Conservation (phyloP, 1,284 basidiomycete species). For the Athelia psychrophila region DNA sequence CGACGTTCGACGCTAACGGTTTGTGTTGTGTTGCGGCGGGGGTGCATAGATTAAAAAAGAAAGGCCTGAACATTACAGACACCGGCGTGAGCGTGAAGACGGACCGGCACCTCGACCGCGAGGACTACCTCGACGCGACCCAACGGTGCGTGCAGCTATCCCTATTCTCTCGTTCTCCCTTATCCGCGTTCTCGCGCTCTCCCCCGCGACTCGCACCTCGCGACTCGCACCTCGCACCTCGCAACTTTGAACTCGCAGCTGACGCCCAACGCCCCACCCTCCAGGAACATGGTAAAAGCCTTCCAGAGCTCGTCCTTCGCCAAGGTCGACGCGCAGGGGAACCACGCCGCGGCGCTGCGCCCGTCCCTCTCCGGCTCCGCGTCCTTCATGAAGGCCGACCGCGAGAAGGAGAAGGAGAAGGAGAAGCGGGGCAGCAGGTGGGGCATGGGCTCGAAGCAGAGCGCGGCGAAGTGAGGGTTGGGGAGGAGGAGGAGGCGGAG, state of each 20-base stretch:
- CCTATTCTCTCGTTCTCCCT: not conserved
- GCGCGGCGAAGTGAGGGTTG: no score
- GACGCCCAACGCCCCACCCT: not conserved
- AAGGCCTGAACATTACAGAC: conserved; percentile 51
- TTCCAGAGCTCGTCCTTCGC: not conserved
- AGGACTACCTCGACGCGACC: conserved; percentile 68
- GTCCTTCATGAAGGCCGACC: no score
- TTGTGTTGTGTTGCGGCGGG: not conserved
- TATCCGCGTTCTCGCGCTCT: not conserved
- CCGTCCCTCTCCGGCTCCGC: not conserved
- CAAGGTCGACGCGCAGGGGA: not conserved
- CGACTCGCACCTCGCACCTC: not conserved
- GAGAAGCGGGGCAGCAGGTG: no score
- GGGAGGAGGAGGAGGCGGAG: no score
- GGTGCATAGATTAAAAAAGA: conserved; percentile 45
- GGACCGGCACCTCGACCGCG: conserved; percentile 49
- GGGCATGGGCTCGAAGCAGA: no score
- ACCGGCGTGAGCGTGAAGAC: conserved; percentile 65
- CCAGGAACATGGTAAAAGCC: not conserved
- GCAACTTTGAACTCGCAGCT: not conserved
- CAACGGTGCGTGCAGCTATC: conserved; percentile 49
- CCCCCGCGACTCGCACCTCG: not conserved
- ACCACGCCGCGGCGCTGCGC: not conserved
- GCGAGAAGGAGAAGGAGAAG: no score
- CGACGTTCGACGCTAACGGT: not conserved